Percentiles rank a stretch among this genome's conserved stretches.
These are phyloP conservation scores for Didymella segeticola DNA, from an alignment of 2,329 filamentous ascomycete species.

Conservation along the genomic window DNA sequence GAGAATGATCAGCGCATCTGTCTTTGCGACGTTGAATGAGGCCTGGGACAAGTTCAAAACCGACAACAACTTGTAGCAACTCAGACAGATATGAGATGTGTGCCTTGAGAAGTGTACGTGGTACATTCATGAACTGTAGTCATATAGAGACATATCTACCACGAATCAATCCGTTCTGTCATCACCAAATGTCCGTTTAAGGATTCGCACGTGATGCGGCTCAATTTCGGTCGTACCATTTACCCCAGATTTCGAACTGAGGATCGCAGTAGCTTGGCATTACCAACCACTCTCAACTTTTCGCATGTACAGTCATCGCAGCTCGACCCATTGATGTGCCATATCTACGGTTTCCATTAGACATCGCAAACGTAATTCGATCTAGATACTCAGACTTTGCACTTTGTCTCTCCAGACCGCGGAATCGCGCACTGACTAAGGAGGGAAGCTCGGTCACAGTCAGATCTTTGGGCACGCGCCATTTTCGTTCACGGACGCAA, in stretches of 20 bases:
- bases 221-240: conserved; percentile 19
- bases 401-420: neutral
- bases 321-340: conserved; percentile 1
- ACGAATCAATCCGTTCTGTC: neutral
- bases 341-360: neutral
- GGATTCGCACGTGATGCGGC: conserved; percentile 21
- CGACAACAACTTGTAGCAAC: conserved; percentile 56
- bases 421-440: neutral
- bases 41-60: conserved; percentile 73
- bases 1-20: conserved; percentile 69
- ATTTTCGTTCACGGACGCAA: neutral
- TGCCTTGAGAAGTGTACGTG: neutral
- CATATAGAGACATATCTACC: neutral
- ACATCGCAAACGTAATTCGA: too few relatives aligned
- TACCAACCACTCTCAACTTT: conserved; percentile 26
- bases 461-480: conserved; percentile 4
- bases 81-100: neutral
- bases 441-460: neutral
- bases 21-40: conserved; percentile 70
- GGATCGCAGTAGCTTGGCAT: conserved; percentile 23
- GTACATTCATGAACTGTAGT: neutral
- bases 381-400: too few relatives aligned
- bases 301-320: conserved; percentile 26
- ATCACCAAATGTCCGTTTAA: neutral
- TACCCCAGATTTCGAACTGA: conserved; percentile 23